These are phyloP conservation scores for Amesomyces nigricolor DNA, from an alignment of 2,329 filamentous ascomycete genomes.

Conservation along the genomic window DNA sequence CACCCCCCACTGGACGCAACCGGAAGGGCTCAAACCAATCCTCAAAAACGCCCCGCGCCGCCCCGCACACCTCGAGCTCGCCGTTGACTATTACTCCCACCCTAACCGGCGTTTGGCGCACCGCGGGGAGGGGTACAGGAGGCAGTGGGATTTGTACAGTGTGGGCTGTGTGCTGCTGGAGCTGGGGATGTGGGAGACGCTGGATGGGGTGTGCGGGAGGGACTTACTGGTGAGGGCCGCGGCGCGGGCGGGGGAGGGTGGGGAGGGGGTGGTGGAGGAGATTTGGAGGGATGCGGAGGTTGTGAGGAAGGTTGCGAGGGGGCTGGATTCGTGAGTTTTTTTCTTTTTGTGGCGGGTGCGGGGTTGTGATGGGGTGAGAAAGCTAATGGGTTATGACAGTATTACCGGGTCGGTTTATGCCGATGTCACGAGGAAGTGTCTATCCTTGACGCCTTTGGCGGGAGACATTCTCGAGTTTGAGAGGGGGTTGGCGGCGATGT, in stretches of 20 bases:
- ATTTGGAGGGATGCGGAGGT: conserved; percentile 10
- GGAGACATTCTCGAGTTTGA: conserved; percentile 8
- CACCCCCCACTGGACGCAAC: neutral
- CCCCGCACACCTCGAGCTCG: neutral
- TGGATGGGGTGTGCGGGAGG: conserved; percentile 3
- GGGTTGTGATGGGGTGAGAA: neutral
- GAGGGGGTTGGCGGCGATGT: conserved; percentile 2
- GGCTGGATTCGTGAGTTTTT: conserved; percentile 11
- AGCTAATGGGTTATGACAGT: neutral
- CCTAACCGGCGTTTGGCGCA: conserved; percentile 1
- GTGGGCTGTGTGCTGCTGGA: conserved; percentile 13
- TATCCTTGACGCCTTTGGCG: neutral
- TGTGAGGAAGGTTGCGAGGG: conserved; percentile 4
- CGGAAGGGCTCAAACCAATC: conserved; percentile 13
- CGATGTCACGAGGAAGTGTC: conserved; percentile 10
- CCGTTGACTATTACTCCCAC: conserved; percentile 11
- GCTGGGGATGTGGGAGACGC: conserved; percentile 16
- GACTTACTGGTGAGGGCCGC: conserved; percentile 9
- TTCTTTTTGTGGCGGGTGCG: neutral
- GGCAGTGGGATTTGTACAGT: conserved; percentile 9
- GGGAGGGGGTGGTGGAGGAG: neutral
- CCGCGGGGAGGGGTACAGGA: neutral
- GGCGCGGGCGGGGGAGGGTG: neutral
- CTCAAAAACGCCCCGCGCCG: conserved; percentile 7
- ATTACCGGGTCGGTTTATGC: conserved; percentile 13